Evolutionary conservation across 1,284 basidiomycete species (phyloP).

Genomic region (Irpex sp.): DNA sequence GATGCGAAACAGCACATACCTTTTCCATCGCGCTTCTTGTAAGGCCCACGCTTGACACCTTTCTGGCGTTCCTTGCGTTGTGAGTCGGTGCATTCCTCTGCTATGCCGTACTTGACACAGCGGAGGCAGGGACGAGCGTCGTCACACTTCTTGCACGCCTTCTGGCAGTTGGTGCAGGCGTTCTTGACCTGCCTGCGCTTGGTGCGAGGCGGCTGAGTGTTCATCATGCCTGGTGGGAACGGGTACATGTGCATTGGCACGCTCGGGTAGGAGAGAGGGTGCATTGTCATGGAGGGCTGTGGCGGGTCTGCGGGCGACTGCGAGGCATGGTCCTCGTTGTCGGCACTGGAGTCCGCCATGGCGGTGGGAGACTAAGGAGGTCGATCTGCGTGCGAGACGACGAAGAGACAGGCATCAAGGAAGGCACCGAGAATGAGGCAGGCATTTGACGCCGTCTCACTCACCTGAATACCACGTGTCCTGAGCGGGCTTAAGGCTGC

Average conservation of each 20-base stretch:
- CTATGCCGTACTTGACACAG: constrained; percentile 81
- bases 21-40: constrained; percentile 90
- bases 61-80: constrained; percentile 83
- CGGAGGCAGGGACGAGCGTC: constrained; percentile 82
- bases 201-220: constrained; percentile 47
- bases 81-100: constrained; percentile 78
- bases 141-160: constrained; percentile 90
- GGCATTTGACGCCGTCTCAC: constrained; percentile 15
- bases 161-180: constrained; percentile 86
- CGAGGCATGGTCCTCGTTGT: constrained; percentile 35
- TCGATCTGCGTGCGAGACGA: constrained; percentile 13
- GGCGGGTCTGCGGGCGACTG: constrained; percentile 35
- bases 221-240: constrained; percentile 47
- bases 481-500: constrained; percentile 18
- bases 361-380: constrained; percentile 16
- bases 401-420: constrained; percentile 17
- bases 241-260: constrained; percentile 68
- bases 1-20: constrained; percentile 40
- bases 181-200: constrained; percentile 90
- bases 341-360: constrained; percentile 30
- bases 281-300: constrained; percentile 48
- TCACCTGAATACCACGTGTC: constrained; percentile 14
- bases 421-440: constrained; percentile 17
- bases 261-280: constrained; percentile 47
- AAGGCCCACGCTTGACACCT: constrained; percentile 84